Evolutionary conservation across 371 early-diverging fungal species (phyloP).

Genomic region (Apophysomyces elegans): DNA sequence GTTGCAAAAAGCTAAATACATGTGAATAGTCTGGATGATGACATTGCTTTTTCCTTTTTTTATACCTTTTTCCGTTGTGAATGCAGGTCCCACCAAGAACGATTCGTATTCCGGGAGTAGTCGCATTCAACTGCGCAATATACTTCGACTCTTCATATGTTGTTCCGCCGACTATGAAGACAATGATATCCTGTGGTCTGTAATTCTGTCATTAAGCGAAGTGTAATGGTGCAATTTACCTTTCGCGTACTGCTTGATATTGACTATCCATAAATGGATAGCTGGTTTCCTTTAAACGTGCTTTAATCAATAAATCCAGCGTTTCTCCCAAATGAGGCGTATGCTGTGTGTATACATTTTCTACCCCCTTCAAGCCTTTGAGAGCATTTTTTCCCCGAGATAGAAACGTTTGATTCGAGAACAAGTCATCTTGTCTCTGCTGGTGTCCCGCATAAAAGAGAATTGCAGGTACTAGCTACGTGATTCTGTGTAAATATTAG

Average conservation of each 20-base stretch:
- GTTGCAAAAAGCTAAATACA: slow-evolving; percentile 24
- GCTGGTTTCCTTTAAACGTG: slow-evolving; percentile 72
- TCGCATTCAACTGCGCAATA: slow-evolving; percentile 77
- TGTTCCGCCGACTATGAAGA: slow-evolving; percentile 92
- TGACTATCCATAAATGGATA: slow-evolving; percentile 77
- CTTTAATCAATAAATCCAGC: slow-evolving; percentile 79
- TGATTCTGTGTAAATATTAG: neutral
- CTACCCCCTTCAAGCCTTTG: slow-evolving; percentile 93
- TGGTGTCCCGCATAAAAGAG: slow-evolving; percentile 81
- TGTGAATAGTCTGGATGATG: no score
- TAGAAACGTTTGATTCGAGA: slow-evolving; percentile 83
- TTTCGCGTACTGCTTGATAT: slow-evolving; percentile 53
- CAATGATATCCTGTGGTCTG: slow-evolving; percentile 92
- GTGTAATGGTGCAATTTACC: slow-evolving; percentile 34
- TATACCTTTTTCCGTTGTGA: slow-evolving; percentile 73
- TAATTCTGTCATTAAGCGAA: neutral
- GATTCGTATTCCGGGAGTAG: slow-evolving; percentile 77
- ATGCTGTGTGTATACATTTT: slow-evolving; percentile 98
- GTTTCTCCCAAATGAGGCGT: slow-evolving; percentile 81
- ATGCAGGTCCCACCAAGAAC: slow-evolving; percentile 90
- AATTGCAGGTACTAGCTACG: slow-evolving; percentile 70
- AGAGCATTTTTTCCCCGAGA: slow-evolving; percentile 81
- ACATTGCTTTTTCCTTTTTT: no score
- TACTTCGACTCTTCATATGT: slow-evolving; percentile 93
- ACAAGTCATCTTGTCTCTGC: slow-evolving; percentile 88